A percentile compares a stretch with the other conserved stretches of the same genome.
Conservation (phyloP, 1,284 basidiomycete genomes). For the Entoloma clypeatum region DNA sequence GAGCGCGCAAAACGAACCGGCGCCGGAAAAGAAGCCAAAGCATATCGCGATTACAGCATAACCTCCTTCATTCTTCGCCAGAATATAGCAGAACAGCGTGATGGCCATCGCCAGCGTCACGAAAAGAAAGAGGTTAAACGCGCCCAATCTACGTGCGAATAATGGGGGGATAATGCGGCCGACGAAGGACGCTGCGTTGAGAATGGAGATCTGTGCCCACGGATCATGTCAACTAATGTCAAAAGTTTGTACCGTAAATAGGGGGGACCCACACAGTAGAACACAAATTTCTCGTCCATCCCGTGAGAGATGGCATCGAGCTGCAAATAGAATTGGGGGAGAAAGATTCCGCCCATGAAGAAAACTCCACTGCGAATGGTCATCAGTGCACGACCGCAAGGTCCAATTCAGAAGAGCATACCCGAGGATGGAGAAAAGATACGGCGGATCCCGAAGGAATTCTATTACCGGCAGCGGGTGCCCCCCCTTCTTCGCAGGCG, state of each 20-base stretch:
- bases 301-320: conserved; percentile 26
- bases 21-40: conserved; percentile 19
- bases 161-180: conserved; percentile 14
- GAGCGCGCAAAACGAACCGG: conserved; percentile 8
- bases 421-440: conserved; percentile 33
- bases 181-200: conserved; percentile 16
- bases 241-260: background rate
- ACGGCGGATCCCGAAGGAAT: conserved; percentile 29
- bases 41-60: conserved; percentile 12
- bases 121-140: conserved; percentile 14
- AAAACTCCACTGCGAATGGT: background rate
- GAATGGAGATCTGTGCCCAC: conserved; percentile 19
- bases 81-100: conserved; percentile 14
- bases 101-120: conserved; percentile 11
- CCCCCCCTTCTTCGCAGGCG: conserved; percentile 13
- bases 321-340: conserved; percentile 31
- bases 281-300: conserved; percentile 22
- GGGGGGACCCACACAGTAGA: conserved; percentile 26
- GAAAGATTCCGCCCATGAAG: conserved; percentile 23
- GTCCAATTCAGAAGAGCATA: conserved; percentile 17
- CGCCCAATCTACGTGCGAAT: conserved; percentile 11
- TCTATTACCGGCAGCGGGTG: conserved; percentile 6
- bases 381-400: background rate
- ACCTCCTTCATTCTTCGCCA: conserved; percentile 8
- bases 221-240: too few relatives aligned